Evolutionary conservation across 2,329 filamentous ascomycete species (phyloP), one percentile per base, ranked within the genome.

Genomic region (Colletotrichum destructivum): DNA sequence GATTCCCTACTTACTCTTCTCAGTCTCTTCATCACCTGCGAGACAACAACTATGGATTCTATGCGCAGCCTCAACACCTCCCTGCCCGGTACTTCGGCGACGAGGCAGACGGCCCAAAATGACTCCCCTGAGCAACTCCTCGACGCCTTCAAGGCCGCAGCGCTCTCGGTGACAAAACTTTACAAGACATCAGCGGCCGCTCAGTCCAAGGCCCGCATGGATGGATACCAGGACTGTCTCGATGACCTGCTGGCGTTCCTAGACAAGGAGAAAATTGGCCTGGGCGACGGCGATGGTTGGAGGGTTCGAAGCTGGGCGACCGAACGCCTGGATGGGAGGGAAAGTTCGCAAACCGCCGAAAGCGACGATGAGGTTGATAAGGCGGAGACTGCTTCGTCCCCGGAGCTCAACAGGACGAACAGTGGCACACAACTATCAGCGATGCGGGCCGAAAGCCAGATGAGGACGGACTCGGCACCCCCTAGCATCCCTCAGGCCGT

Each of bases 211-310:
- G 91, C 94, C 57, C 91, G 94, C 61, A 84, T 89, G 62, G 92
- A 95, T 49, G 96, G 96, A 35, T 98, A 98, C 77, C 95, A 98
- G 81, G 95, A 98, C 79, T 97, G 95, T 47, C 85, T 99, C 47
- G 94, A 98, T 74, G 96, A 98, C 75, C 85, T 99, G 6, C 84
- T 98, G n/a, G 83, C 87, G 18, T 97, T 97, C 76, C 84, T 98
- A 65, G 95, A 98, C 79, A 92, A 90, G 78, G 91, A 95, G 78
- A 91, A 94, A 74, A 86, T 97, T 66, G 94, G 94, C 0, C 79
- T 96, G 15, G 89, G 88, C 59, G 93, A 96, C 80, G 94, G 94
- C 16, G 95, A 98, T 80, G 94, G 88, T 23, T 89, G 87, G 84
- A 86, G 83, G 72, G 84, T 92, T 66, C 84, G 90, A 66, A 84